These are phyloP conservation scores for Alternaria sp. DNA, from an alignment of 2,329 filamentous ascomycete genomes.

Conservation along the genomic window DNA sequence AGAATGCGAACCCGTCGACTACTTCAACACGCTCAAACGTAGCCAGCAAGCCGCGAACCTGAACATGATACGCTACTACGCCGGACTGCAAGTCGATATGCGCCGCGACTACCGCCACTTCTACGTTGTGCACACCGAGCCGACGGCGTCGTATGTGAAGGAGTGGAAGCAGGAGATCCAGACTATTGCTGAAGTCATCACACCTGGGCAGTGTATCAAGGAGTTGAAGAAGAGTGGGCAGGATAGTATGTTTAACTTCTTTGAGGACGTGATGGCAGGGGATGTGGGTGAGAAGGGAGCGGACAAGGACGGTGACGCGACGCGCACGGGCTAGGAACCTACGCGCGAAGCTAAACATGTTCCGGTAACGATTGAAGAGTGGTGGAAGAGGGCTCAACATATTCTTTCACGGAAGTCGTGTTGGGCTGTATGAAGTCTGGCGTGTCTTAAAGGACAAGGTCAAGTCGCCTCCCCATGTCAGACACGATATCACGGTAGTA, in stretches of 20 bases:
- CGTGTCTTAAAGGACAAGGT: background rate
- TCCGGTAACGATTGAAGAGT: background rate
- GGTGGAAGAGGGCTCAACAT: background rate
- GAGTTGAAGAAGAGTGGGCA: conserved; percentile 26
- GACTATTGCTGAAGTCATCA: conserved; percentile 38
- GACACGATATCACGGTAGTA: background rate
- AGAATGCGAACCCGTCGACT: conserved; percentile 26
- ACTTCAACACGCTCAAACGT: conserved; percentile 26
- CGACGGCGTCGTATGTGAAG: conserved; percentile 13
- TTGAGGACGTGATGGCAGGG: conserved; percentile 28
- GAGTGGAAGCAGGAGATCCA: conserved; percentile 33
- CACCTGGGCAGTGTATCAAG: conserved; percentile 33
- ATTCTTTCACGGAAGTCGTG: background rate
- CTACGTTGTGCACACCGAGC: conserved; percentile 42
- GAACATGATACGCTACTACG: conserved; percentile 37
- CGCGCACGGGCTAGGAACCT: background rate
- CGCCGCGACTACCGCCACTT: conserved; percentile 40
- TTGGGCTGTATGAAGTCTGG: background rate
- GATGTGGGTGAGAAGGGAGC: background rate
- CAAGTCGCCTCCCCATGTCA: background rate
- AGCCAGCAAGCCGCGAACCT: conserved; percentile 34
- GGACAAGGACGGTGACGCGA: background rate
- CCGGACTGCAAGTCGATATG: conserved; percentile 26
- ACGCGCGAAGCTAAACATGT: background rate
- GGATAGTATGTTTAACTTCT: conserved; percentile 37